Conservation (phyloP, 2,329 filamentous ascomycete species). For the Stromatinia cepivora region DNA sequence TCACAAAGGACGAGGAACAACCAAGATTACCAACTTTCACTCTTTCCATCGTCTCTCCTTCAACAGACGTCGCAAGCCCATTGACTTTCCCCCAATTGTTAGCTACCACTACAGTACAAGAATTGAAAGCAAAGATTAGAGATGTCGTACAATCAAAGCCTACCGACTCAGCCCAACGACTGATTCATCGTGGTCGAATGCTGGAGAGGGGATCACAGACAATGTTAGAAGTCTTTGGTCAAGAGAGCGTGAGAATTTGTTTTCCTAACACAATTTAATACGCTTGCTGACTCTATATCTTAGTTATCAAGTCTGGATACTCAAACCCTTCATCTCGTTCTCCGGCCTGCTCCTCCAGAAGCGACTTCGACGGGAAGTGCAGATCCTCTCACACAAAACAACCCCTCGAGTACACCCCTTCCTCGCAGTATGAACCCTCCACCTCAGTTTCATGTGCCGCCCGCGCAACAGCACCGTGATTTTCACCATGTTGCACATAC, state of each 20-base stretch:
- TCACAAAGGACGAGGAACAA: constrained; percentile 30
- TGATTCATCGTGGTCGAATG: constrained; percentile 61
- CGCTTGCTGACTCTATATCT: constrained; percentile 21
- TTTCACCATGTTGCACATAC: constrained; percentile 30
- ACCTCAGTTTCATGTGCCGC: constrained; percentile 26
- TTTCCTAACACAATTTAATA: constrained; percentile 8
- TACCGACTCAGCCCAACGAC: constrained; percentile 54
- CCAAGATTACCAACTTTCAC: constrained; percentile 47
- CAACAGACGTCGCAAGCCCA: constrained; percentile 52
- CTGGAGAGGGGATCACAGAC: constrained; percentile 56
- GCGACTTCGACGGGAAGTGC: constrained; percentile 17
- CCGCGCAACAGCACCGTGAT: constrained; percentile 35
- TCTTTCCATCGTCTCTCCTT: constrained; percentile 60
- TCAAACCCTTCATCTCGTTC: constrained; percentile 56
- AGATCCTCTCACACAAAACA: constrained; percentile 19
- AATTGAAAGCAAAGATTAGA: constrained; percentile 60
- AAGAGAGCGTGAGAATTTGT: constrained; percentile 44
- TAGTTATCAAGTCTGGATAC: constrained; percentile 49
- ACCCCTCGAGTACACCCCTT: not conserved
- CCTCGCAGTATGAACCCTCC: constrained; percentile 22
- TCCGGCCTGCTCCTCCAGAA: constrained; percentile 45
- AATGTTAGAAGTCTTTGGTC: constrained; percentile 57
- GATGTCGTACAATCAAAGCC: constrained; percentile 52
- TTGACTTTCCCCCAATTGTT: constrained; percentile 52
- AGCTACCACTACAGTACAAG: constrained; percentile 53